A percentile compares a stretch with the other conserved stretches of the same genome.
Evolutionary conservation across 23 red algal genomes (phyloP).

Genomic region (Cyanidiococcus yangmingshanensis): DNA sequence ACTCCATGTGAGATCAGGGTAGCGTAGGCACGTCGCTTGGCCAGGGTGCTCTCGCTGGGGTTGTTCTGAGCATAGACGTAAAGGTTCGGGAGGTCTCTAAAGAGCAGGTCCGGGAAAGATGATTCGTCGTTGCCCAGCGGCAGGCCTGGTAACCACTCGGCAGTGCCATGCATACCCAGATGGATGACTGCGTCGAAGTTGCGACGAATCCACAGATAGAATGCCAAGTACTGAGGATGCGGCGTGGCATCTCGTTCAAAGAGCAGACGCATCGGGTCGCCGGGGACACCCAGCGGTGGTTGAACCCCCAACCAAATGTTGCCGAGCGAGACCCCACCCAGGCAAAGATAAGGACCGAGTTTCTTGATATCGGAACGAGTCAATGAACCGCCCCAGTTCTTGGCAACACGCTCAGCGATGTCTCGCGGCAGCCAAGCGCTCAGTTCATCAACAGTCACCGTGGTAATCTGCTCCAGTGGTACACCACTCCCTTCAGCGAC

Average conservation of each 20-base stretch:
- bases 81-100: slow-evolving; percentile 44
- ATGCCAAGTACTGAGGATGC: slow-evolving; percentile 49
- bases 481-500: slow-evolving; percentile 18
- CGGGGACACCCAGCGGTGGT: slow-evolving; percentile 42
- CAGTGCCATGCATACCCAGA: slow-evolving; percentile 49
- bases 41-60: slow-evolving; percentile 40
- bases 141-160: slow-evolving; percentile 51
- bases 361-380: slow-evolving; percentile 27
- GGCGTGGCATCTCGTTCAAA: slow-evolving; percentile 49
- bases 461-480: slow-evolving; percentile 3
- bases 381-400: slow-evolving; percentile 36
- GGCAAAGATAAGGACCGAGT: slow-evolving; percentile 22
- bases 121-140: slow-evolving; percentile 33
- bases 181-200: slow-evolving; percentile 45
- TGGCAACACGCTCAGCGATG: slow-evolving; percentile 27
- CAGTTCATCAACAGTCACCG: slow-evolving; percentile 28
- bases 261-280: slow-evolving; percentile 71
- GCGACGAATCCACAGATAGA: slow-evolving; percentile 45
- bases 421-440: slow-evolving; percentile 28
- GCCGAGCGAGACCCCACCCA: slow-evolving; percentile 45
- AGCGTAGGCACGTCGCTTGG: slow-evolving; percentile 48
- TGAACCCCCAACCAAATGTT: slow-evolving; percentile 58
- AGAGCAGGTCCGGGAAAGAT: slow-evolving; percentile 46
- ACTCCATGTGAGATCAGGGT: slow-evolving; percentile 53
- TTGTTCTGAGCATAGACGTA: slow-evolving; percentile 69